Evolutionary conservation across 495 filamentous ascomycete species (phyloP).

Genomic region (Articulospora tetracladia): DNA sequence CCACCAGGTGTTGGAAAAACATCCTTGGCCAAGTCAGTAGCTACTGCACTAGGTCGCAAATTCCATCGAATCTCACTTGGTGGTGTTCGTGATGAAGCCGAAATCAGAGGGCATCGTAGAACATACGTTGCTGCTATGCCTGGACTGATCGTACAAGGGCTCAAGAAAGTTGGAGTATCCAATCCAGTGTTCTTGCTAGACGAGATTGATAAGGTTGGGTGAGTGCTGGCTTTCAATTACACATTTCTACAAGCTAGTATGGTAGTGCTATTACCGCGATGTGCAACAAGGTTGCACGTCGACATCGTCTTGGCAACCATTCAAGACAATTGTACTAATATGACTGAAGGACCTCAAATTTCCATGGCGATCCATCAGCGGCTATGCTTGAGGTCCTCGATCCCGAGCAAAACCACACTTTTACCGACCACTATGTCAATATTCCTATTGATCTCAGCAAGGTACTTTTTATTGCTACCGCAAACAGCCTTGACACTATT

Average conservation of each 20-base stretch:
- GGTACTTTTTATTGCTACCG: slow-evolving; percentile 97
- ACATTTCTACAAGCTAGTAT: no score
- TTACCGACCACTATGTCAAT: slow-evolving; percentile 94
- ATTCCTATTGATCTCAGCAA: slow-evolving; percentile 96
- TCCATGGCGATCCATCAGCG: slow-evolving; percentile 96
- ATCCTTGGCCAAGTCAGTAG: slow-evolving; percentile 89
- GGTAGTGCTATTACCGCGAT: no score
- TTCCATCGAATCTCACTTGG: slow-evolving; percentile 98
- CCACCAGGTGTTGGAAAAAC: slow-evolving; percentile 98
- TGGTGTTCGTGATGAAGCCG: slow-evolving; percentile 93
- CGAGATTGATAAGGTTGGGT: slow-evolving; percentile 96
- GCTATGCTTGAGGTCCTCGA: slow-evolving; percentile 98
- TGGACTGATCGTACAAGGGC: slow-evolving; percentile 85
- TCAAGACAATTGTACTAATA: background rate
- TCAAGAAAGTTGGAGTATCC: slow-evolving; percentile 93
- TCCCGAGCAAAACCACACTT: slow-evolving; percentile 94
- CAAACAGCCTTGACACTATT: slow-evolving; percentile 94
- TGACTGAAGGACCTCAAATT: slow-evolving; percentile 58
- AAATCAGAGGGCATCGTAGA: slow-evolving; percentile 91
- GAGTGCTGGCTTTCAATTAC: slow-evolving; percentile 2
- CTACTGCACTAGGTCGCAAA: slow-evolving; percentile 85
- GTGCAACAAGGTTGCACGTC: no score
- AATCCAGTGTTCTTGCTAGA: slow-evolving; percentile 97
- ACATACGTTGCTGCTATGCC: slow-evolving; percentile 99
- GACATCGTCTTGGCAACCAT: no score